Evolutionary conservation across 495 filamentous ascomycete genomes (phyloP), one percentile per base, ranked within the genome.

Genomic region (Lindgomyces ingoldianus): DNA sequence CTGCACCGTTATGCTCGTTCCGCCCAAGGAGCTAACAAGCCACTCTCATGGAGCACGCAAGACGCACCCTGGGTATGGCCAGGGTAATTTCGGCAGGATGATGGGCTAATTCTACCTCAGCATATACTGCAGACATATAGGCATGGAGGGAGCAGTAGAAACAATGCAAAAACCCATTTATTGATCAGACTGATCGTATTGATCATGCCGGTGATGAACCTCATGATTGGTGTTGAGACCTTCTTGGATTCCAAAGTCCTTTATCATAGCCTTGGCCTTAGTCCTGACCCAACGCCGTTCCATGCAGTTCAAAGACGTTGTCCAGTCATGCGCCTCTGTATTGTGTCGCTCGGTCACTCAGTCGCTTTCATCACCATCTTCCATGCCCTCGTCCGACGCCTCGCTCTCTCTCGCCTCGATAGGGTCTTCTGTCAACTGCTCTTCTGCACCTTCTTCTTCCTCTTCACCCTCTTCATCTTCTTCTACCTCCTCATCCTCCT

Each of bases 401-500:
- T 75, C 77, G 0, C 78, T 75, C 18, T 77, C 78, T 6, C 79
- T 78, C 9, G 78, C 79, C 0, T 81, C 80, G 1, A 78, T 74
- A 6, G 75, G 80, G 19, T 84, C 80, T 33, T 76, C 81, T 21
- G 74, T 77, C 0, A 77, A 73, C 6, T 75, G 76, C 9, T 75
- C 76, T 70, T 77, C 76, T 9, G 81, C 80, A 8, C 77, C 80
- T 42, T 84, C 82, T 39, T 83, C 79, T 10, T 83, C 84, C 29
- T 81, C 83, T 0, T 83, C 33, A 14, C 33, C 79, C 11, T 83
- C 83, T 0, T 83, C 83, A 1, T 77, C 77, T 25, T 85, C 81
- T 18, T 80, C 80, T 29, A 78, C 80, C 39, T 74, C 79, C 64
- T 86, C 83, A 60, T 81, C 77, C 41, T 81, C 79, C 56, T 79